Conservation (phyloP, 352 stramenopile species). For the Pythium biforme region DNA sequence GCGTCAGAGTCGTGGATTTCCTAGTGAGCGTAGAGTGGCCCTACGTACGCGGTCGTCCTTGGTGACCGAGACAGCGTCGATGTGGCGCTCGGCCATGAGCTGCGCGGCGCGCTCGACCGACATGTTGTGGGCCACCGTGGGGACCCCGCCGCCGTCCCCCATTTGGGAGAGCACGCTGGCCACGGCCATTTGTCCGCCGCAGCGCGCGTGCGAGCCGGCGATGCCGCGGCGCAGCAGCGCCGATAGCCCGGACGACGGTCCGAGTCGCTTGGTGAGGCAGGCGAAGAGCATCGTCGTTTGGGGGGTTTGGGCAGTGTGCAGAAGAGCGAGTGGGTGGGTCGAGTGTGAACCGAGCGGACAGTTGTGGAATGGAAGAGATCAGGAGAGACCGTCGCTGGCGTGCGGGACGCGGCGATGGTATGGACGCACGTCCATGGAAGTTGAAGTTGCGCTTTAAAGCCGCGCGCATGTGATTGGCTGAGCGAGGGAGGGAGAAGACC, state of each 20-base stretch:
- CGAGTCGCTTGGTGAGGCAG: background rate
- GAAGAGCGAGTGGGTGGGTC: background rate
- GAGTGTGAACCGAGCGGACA: background rate
- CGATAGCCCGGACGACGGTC: background rate
- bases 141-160: slow-evolving; percentile 6
- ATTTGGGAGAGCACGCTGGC: slow-evolving; percentile 14
- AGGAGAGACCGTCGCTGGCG: too few species aligned
- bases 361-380: slow-evolving; percentile 20
- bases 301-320: background rate
- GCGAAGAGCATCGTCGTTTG: background rate
- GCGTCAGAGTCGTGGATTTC: too few species aligned
- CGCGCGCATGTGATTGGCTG: slow-evolving; percentile 18
- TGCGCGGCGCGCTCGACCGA: slow-evolving; percentile 33
- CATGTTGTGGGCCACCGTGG: slow-evolving; percentile 37
- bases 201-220: background rate
- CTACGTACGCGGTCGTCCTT: slow-evolving; percentile 33
- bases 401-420: too few species aligned
- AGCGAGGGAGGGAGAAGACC: background rate
- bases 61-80: slow-evolving; percentile 36
- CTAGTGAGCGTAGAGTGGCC: too few species aligned
- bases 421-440: background rate
- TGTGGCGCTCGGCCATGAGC: slow-evolving; percentile 38
- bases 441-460: slow-evolving; percentile 27
- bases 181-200: slow-evolving; percentile 13
- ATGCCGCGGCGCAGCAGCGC: slow-evolving; percentile 11